Base-by-base conservation (phyloP, 345 rosid genomes). In the Rhodamnia rubescens region DNA sequence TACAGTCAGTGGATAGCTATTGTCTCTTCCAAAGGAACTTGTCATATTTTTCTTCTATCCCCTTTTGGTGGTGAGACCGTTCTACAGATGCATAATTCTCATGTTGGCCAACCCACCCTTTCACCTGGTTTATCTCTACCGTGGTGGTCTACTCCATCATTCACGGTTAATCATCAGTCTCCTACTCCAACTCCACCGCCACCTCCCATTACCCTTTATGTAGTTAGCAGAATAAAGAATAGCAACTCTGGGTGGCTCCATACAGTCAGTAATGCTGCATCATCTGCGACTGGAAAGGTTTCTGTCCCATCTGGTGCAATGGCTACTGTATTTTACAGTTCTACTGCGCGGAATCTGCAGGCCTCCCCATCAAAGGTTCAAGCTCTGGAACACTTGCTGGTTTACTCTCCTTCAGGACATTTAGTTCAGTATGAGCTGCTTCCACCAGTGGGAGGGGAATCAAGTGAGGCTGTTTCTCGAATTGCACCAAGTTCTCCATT, bases 21-120 rank as follows among this genome's bases (percentile, higher is more conserved):
- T 89, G 94, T 96, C 85, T 93, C 99, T 57, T 94, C 97, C 57
- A 91, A 93, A 89, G 99, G 96, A 11, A 97, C 99, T 83, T 95
- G 97, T 89, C 99, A 97, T 89, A 92, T 97, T 82, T 97, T 94
- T 89, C 95, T 88, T 83, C 90, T 97, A 61, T 92, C 99, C 57
- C 99, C 99, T 16, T 97, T 97, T 88, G 99, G 99, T 15, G 99
- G 99, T 86, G 99, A 93, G 91, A 93, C 90, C 52, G 95, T 93
- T 89, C 97, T 96, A 69, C 96, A 93, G 86, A 87, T 96, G 84
- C 91, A 88, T 78, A 93, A 90, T 91, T 95, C 97, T 82, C 90
- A 94, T 81, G 90, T 87, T 4, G 98, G 95, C 78, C 93, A 94
- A 81, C 97, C 98, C 29, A 90, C 91, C 16, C 92, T 96, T 82